These are phyloP conservation scores for Rubroboletus satanas DNA, from an alignment of 768 basidiomycete genomes.

Conservation along the genomic window DNA sequence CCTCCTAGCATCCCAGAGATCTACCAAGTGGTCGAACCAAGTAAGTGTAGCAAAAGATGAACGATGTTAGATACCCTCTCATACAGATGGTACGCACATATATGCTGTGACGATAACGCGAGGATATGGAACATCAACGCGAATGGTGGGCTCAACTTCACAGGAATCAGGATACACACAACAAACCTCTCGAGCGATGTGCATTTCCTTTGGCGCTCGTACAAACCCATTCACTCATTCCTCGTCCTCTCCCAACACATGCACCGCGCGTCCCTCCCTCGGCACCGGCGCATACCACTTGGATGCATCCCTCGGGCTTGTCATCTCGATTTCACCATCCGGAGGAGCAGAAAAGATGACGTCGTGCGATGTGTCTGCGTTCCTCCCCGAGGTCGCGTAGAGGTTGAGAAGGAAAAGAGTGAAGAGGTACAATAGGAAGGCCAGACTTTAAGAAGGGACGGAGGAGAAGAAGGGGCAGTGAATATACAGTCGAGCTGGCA, in stretches of 20 bases:
- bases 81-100: too few relatives aligned
- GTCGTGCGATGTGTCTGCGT: conserved; percentile 33
- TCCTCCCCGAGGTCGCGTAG: conserved; percentile 59
- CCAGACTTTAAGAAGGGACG: conserved; percentile 30
- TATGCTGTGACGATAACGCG: neutral
- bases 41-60: too few relatives aligned
- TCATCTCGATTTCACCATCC: conserved; percentile 42
- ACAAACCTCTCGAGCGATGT: neutral
- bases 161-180: neutral
- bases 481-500: neutral
- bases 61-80: too few relatives aligned
- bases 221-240: conserved; percentile 19
- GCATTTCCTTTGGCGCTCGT: neutral
- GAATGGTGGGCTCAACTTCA: too few relatives aligned
- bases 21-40: too few relatives aligned
- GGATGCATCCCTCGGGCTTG: conserved; percentile 29
- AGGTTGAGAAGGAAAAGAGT: conserved; percentile 68
- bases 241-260: conserved; percentile 54
- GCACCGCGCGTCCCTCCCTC: conserved; percentile 32
- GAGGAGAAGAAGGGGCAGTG: neutral
- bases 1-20: too few relatives aligned
- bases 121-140: too few relatives aligned
- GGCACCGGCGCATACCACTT: conserved; percentile 71
- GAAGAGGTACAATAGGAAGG: conserved; percentile 76
- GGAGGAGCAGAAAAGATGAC: conserved; percentile 23